phyloP scores from a whole-genome alignment of 208 protist genomes.

The Acanthamoeba lenticulata region DNA sequence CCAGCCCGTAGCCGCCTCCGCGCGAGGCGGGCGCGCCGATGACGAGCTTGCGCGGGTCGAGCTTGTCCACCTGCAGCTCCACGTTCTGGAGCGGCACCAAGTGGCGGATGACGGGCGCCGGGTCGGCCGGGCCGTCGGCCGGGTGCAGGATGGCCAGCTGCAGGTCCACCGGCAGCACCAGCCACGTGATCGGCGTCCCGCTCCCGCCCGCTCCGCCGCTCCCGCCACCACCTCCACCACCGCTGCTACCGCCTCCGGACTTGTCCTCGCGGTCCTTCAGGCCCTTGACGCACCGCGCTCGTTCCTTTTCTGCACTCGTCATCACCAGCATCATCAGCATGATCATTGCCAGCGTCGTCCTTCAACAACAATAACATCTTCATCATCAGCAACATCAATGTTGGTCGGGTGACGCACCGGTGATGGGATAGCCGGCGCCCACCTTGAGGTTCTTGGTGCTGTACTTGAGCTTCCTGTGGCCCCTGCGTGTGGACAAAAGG shows the following conservation, averaged over 20 bases:
- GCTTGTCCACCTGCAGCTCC: conserved; percentile 4
- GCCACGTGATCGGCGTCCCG: not conserved
- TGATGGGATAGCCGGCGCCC: not conserved
- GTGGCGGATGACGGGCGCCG: not conserved
- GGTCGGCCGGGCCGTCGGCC: not conserved
- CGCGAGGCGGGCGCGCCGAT: not conserved
- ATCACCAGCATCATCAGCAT: too few species aligned
- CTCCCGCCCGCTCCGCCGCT: not conserved
- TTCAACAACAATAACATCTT: too few species aligned
- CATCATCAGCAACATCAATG: too few species aligned
- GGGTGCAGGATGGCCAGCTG: conserved; percentile 31
- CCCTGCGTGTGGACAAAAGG: not conserved
- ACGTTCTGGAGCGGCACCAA: not conserved
- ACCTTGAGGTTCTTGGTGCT: conserved; percentile 19
- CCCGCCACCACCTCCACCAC: not conserved
- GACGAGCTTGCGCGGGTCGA: not conserved
- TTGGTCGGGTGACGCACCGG: not conserved
- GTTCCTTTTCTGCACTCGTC: not conserved
- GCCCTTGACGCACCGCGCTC: not conserved
- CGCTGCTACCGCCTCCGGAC: too few species aligned
- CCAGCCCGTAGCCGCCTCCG: not conserved
- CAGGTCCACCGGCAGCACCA: not conserved
- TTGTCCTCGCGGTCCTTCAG: not conserved
- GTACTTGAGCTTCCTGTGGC: not conserved
- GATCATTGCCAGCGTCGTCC: too few species aligned